Base-by-base conservation (phyloP, 768 basidiomycete genomes). In the Leccinellum albellum region DNA sequence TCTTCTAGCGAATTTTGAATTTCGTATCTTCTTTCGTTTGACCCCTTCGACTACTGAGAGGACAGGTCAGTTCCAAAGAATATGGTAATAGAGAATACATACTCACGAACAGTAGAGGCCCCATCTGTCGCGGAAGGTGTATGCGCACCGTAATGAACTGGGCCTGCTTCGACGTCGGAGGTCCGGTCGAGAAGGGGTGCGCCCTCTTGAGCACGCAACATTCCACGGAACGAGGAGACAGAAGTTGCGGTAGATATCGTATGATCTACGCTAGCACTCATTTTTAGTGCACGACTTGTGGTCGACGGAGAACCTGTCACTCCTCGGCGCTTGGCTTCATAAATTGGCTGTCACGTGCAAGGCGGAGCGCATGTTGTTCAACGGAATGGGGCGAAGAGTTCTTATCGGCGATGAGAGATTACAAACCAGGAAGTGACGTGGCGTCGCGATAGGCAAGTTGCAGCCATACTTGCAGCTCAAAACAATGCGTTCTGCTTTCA, bases 1-100 rank as follows among this genome's bases (percentile, higher is more conserved):
- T 64, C 79, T 76, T 60, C 82, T 84, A 37, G 71, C 74, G 60
- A 79, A 73, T 53, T 63, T 72, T 53, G 68, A 66, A 57, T 67
- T 56, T 23, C 62, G 58, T 20, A 62, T 65, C 12, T 54, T 61
- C 6, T 54, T 50, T 35, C 61, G 58, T 48, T 64, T 65, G 21
- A 21, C 49, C 1, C 62, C 60, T 13, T 66, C 56, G 26, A 62
- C 46, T 2, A 49, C 62, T 60, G 21, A 6, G 20, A 17, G 45
- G 23, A 32, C 8, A 14, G 4, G 15, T 59, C 23, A 14, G 49
- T 29, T 6, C 26, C 14, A 6, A n/a, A 6, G 29, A 7, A 5
- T n/a, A 47, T 9, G 24, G 2, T 4, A 1, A 23, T 14, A 23
- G 28, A 6, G 35, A 23, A 23, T 3, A 12, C 9, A 48, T 51